A percentile compares a stretch with the other conserved stretches of the same genome.
Evolutionary conservation across 2,329 filamentous ascomycete species (phyloP).

Genomic region (Neofusicoccum ribis): DNA sequence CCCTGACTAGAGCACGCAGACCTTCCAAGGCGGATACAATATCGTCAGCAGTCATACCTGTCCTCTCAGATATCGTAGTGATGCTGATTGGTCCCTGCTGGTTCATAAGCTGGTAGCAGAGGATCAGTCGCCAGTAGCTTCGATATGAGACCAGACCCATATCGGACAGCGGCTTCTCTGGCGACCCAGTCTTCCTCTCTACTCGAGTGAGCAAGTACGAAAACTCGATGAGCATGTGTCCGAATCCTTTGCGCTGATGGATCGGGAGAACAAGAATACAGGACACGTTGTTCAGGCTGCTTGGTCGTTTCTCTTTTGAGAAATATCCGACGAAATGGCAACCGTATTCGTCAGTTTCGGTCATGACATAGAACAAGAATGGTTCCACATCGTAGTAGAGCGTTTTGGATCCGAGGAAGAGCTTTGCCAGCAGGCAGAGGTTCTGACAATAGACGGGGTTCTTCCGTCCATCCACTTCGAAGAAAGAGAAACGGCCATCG

Average conservation of each 20-base stretch:
- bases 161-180: constrained; percentile 95
- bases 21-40: constrained; percentile 93
- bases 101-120: constrained; percentile 80
- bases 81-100: constrained; percentile 59
- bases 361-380: constrained; percentile 96
- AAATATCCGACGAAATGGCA: constrained; percentile 99
- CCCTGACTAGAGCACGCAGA: constrained; percentile 82
- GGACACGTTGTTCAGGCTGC: constrained; percentile 94
- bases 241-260: constrained; percentile 95
- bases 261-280: constrained; percentile 96
- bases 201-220: constrained; percentile 94
- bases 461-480: constrained; percentile 95
- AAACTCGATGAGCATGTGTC: constrained; percentile 95
- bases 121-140: constrained; percentile 90
- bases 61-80: constrained; percentile 75
- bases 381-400: constrained; percentile 98
- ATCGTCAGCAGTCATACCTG: constrained; percentile 94
- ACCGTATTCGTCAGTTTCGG: constrained; percentile 85
- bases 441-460: constrained; percentile 99
- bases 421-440: constrained; percentile 88
- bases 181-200: constrained; percentile 90
- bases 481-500: constrained; percentile 86
- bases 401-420: constrained; percentile 98
- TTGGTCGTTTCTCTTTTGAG: constrained; percentile 94
- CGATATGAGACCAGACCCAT: constrained; percentile 97